These are phyloP conservation scores for Scheffersomyces stipitis DNA, from an alignment of 805 yeast species.

Conservation along the genomic window DNA sequence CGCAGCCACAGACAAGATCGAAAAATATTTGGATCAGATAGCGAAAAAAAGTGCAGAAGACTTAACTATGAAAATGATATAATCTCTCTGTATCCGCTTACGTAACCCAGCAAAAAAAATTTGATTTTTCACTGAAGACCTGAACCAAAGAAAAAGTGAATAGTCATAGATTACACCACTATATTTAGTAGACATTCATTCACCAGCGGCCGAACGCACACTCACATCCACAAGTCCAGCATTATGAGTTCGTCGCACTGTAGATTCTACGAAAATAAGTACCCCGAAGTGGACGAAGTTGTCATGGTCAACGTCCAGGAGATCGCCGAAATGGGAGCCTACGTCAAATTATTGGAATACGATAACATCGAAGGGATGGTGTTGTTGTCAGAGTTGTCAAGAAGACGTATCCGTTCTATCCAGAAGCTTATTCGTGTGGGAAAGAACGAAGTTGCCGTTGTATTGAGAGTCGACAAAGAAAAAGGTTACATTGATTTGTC, in stretches of 20 bases:
- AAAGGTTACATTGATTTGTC: slow-evolving; percentile 97
- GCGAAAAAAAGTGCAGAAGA: no score
- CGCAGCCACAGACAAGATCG: no score
- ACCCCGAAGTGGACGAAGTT: slow-evolving; percentile 98
- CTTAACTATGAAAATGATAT: no score
- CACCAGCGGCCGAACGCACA: not conserved
- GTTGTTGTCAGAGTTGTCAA: slow-evolving; percentile 87
- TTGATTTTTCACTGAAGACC: no score
- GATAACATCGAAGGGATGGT: slow-evolving; percentile 99
- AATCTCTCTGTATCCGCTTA: no score
- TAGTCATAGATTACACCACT: no score
- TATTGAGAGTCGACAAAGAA: slow-evolving; percentile 95
- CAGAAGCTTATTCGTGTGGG: slow-evolving; percentile 98
- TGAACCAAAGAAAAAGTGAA: not conserved
- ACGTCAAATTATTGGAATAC: slow-evolving; percentile 91
- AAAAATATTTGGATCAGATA: no score
- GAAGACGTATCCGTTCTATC: slow-evolving; percentile 98
- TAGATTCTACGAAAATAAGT: slow-evolving; percentile 96
- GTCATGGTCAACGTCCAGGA: slow-evolving; percentile 98
- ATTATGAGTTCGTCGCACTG: slow-evolving; percentile 84
- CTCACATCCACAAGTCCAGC: slow-evolving; percentile 3
- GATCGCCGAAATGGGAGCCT: slow-evolving; percentile 99
- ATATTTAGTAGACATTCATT: no score
- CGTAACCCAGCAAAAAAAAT: no score
- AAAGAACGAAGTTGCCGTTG: slow-evolving; percentile 97